Conservation (phyloP, 805 yeast genomes). For the Nakazawaea molendinolei region DNA sequence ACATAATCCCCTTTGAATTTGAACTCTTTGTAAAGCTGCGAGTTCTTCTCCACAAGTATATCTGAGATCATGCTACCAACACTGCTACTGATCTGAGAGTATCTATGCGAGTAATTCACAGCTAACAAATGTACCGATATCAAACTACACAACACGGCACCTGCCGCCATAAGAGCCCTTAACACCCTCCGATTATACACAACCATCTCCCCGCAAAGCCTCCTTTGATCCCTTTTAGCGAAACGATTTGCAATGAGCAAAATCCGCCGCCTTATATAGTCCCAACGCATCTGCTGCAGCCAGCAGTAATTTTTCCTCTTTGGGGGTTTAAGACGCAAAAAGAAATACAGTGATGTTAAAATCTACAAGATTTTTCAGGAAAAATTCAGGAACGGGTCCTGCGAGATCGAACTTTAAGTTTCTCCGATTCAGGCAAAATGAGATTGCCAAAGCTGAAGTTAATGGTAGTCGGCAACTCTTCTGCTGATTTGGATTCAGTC, state of each 20-base stretch:
- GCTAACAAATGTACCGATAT: background rate
- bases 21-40: conserved; percentile 16
- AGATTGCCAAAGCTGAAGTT: background rate
- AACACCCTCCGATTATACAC: background rate
- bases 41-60: background rate
- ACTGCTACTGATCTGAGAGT: background rate
- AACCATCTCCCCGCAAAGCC: too few relatives aligned
- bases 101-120: background rate
- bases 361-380: too few relatives aligned
- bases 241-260: too few relatives aligned
- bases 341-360: too few relatives aligned
- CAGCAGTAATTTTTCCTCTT: too few relatives aligned
- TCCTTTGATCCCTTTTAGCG: too few relatives aligned
- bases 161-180: background rate
- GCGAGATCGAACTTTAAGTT: too few relatives aligned
- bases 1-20: conserved; percentile 27
- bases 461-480: conserved; percentile 7
- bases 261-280: too few relatives aligned
- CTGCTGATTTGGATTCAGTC: conserved; percentile 73
- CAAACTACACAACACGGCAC: background rate
- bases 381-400: too few relatives aligned
- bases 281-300: too few relatives aligned
- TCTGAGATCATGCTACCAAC: background rate
- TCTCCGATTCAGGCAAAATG: too few relatives aligned
- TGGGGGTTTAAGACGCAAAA: too few relatives aligned